Base-by-base conservation (phyloP, 1,284 basidiomycete genomes). In the Bjerkandera adusta region DNA sequence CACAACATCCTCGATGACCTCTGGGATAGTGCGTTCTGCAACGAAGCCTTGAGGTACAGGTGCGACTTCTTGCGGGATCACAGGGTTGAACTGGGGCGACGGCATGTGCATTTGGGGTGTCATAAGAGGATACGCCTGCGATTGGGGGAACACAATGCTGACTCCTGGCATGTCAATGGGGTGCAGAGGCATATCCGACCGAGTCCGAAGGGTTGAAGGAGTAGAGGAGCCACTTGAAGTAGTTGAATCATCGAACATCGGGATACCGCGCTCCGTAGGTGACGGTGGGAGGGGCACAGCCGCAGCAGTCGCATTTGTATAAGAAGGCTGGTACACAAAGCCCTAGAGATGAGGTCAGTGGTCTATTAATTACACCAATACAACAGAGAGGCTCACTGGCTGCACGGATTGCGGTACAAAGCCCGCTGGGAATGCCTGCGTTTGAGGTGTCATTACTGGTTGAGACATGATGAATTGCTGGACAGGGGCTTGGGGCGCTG, bases 151-250 rank as follows among this genome's bases (percentile, higher is more conserved):
- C 6, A 22, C 15, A 5, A 32, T 18, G 10, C 11, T 15, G 12
- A 43, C 16, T 12, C 32, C 18, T 5, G 41, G 41, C 30, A 43
- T 34, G 22, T 43, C 32, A n/a, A 43, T 29, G 30, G 32, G 35
- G 5, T 29, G 41, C 3, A 43, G 21, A 11, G 29, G 30, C 15
- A 22, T 18, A 27, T 34, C 41, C 2, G 20, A 21, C 13, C 30
- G 21, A 6, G 41, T 43, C 8, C 32, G 29, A 2, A 43, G 41
- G 6, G 41, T 43, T 4, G 41, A 43, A 8, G 41, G 41, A 2
- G 41, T 43, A n/a, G 41, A 42, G 21, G 40, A 43, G 5, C 29
- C n/a, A 22, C 39, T 41, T 12, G 41, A 34, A 22, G 18, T 22
- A 22, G 36, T 20, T 13, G n/a, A 38, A 12, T 24, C 15, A 20